Conservation (phyloP, 2,329 filamentous ascomycete genomes). For the Xylariaceae sp. region DNA sequence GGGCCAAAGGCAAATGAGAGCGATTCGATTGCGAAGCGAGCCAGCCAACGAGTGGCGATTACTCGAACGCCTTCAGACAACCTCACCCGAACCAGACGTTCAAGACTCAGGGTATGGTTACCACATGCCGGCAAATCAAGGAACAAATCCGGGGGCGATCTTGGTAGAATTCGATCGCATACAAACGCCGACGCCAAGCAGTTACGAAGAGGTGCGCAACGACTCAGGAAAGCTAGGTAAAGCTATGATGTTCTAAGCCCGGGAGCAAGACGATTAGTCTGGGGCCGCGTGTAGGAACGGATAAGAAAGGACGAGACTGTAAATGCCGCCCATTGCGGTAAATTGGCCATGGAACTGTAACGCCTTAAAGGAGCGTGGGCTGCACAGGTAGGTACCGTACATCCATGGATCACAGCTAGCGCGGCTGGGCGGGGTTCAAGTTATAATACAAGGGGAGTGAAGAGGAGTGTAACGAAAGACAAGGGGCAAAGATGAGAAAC, state of each 20-base stretch:
- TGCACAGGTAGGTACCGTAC: conserved; percentile 17
- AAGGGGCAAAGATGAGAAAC: conserved; percentile 1
- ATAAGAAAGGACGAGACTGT: conserved; percentile 22
- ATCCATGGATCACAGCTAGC: conserved; percentile 15
- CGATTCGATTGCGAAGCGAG: conserved; percentile 8
- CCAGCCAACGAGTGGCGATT: conserved; percentile 12
- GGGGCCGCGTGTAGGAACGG: conserved; percentile 20
- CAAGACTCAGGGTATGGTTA: conserved; percentile 15
- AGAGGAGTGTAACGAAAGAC: conserved; percentile 11
- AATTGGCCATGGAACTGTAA: conserved; percentile 27
- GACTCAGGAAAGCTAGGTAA: conserved; percentile 1
- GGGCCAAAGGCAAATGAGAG: conserved; percentile 10
- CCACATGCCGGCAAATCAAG: conserved; percentile 26
- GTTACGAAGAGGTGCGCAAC: conserved; percentile 12
- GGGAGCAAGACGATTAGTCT: conserved; percentile 19
- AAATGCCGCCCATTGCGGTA: conserved; percentile 31
- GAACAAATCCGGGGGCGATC: conserved; percentile 15
- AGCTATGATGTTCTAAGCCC: conserved; percentile 5
- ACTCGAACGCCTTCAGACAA: conserved; percentile 16
- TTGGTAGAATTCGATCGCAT: conserved; percentile 14
- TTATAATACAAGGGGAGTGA: conserved; percentile 22
- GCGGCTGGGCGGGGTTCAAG: conserved; percentile 26
- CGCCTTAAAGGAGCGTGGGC: conserved; percentile 21
- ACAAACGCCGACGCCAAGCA: conserved; percentile 3
- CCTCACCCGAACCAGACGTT: conserved; percentile 19